Conservation (phyloP, 805 yeast genomes). For the Metschnikowia gelsemii region DNA sequence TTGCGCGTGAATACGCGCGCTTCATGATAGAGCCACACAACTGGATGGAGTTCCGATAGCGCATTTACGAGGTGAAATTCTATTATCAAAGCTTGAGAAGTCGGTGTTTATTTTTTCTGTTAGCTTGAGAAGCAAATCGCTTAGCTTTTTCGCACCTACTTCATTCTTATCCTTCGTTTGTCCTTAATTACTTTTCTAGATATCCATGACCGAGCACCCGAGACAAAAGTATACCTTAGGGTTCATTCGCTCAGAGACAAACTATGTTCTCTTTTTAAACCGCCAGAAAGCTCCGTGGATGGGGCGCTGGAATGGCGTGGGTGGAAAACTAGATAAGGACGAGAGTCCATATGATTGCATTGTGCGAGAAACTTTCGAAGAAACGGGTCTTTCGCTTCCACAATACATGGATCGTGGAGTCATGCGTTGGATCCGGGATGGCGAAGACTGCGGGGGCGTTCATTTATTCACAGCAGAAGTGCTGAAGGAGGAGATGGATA, state of each 20-base stretch:
- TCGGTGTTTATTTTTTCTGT: not conserved
- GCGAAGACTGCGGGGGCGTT: slow-evolving; percentile 34
- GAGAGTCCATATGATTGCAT: slow-evolving; percentile 43
- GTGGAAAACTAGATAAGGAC: slow-evolving; percentile 38
- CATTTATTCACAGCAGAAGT: slow-evolving; percentile 41
- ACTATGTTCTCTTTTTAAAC: slow-evolving; percentile 36
- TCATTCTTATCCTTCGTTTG: not conserved
- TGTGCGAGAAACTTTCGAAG: slow-evolving; percentile 41
- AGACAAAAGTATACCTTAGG: slow-evolving; percentile 26
- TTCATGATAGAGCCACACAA: too few species aligned
- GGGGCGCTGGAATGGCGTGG: slow-evolving; percentile 51
- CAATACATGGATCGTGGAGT: slow-evolving; percentile 35
- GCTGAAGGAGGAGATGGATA: slow-evolving; percentile 21
- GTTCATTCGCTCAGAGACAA: slow-evolving; percentile 32
- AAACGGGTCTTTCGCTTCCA: slow-evolving; percentile 36
- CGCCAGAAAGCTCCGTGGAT: slow-evolving; percentile 46
- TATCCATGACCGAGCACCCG: slow-evolving; percentile 8
- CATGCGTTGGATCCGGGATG: slow-evolving; percentile 33
- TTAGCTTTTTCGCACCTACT: too few species aligned
- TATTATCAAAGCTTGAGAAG: too few species aligned
- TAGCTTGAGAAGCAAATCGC: too few species aligned
- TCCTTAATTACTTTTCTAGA: not conserved
- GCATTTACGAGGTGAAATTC: too few species aligned
- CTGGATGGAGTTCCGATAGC: not conserved
- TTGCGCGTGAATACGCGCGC: too few species aligned